phyloP scores from a whole-genome alignment of 2,329 filamentous ascomycete genomes.

The Cryphonectria japonica region DNA sequence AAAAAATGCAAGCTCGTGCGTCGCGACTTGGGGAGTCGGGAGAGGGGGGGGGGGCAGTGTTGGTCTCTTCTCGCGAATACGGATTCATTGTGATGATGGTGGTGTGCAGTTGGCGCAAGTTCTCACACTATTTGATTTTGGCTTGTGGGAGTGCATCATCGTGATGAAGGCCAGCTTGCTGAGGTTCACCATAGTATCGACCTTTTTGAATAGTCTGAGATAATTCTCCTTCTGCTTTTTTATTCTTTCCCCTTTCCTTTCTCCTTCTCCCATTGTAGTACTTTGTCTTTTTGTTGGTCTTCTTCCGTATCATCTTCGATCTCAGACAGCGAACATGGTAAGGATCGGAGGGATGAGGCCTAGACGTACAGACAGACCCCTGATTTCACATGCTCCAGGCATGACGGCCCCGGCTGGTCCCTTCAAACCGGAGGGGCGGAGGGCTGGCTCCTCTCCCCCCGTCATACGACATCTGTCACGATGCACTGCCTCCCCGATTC shows the following conservation, averaged over 20 bases:
- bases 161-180: not conserved
- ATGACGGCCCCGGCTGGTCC: not conserved
- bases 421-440: not conserved
- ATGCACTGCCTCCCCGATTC: not conserved
- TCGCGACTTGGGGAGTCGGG: not conserved
- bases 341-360: not conserved
- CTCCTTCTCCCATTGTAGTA: no score
- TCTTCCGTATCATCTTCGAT: no score
- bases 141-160: not conserved
- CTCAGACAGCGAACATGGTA: not conserved
- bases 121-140: not conserved
- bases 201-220: not conserved
- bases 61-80: not conserved
- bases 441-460: not conserved
- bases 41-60: not conserved
- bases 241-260: no score
- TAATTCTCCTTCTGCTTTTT: no score
- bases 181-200: not conserved
- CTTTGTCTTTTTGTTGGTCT: no score
- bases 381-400: not conserved
- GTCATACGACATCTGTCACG: not conserved
- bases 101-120: not conserved
- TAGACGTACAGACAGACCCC: not conserved
- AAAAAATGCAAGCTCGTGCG: not conserved
- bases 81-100: not conserved